phyloP scores from a whole-genome alignment of 148 eudicot species.

The Chenopodium formosanum region DNA sequence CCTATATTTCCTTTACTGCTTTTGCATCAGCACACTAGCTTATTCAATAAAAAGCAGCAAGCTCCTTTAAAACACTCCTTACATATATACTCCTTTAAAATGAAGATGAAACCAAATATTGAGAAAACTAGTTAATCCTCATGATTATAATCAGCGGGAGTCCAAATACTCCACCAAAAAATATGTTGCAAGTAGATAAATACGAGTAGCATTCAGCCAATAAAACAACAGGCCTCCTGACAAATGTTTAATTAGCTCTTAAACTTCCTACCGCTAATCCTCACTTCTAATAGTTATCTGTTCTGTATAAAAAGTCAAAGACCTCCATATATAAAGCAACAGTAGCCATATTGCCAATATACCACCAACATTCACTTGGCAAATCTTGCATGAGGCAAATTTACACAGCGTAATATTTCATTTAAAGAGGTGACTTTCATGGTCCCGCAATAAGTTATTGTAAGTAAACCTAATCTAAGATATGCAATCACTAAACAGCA shows the following conservation, averaged over 20 bases:
- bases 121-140: neutral
- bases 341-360: neutral
- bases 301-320: neutral
- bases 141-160: neutral
- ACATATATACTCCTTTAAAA: neutral
- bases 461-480: too few species aligned
- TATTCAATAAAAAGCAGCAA: neutral
- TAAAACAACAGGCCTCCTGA: neutral
- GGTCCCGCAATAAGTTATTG: too few species aligned
- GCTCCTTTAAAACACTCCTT: neutral
- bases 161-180: neutral
- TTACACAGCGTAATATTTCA: too few species aligned
- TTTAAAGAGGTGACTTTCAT: too few species aligned
- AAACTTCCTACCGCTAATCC: neutral
- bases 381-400: too few species aligned
- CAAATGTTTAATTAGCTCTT: neutral
- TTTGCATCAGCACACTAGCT: neutral
- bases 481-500: too few species aligned
- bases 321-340: neutral
- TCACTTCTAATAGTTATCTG: neutral
- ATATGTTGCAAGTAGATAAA: neutral
- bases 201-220: neutral
- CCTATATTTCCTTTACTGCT: neutral
- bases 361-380: neutral
- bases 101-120: neutral